These are phyloP conservation scores for Botrytis fragariae DNA, from an alignment of 2,329 filamentous ascomycete species.

Conservation along the genomic window DNA sequence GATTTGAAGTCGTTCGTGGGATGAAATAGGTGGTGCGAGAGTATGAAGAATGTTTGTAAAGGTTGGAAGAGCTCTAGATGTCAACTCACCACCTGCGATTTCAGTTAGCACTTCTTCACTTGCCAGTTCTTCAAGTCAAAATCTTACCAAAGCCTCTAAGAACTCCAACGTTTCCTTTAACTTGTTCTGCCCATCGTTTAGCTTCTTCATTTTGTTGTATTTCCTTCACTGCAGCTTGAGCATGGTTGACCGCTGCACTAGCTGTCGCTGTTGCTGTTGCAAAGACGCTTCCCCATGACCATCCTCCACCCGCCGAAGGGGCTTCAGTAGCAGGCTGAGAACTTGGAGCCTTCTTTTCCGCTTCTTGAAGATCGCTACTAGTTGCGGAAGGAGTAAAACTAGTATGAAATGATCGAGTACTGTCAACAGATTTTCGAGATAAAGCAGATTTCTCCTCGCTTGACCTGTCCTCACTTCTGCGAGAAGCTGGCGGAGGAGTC, in stretches of 20 bases:
- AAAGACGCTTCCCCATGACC: constrained; percentile 79
- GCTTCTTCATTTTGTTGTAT: constrained; percentile 96
- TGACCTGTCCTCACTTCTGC: constrained; percentile 44
- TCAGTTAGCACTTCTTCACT: constrained; percentile 22
- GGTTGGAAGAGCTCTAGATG: constrained; percentile 83
- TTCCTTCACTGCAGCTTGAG: constrained; percentile 89
- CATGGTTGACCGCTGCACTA: constrained; percentile 80
- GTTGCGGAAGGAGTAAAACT: constrained; percentile 69
- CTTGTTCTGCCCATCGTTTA: constrained; percentile 92
- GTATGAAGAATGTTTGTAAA: constrained; percentile 95
- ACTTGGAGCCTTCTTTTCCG: constrained; percentile 50
- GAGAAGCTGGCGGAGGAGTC: constrained; percentile 47
- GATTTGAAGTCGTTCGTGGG: constrained; percentile 93
- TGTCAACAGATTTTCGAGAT: constrained; percentile 74
- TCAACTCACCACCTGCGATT: constrained; percentile 74
- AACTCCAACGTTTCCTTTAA: constrained; percentile 81
- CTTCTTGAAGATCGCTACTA: constrained; percentile 56
- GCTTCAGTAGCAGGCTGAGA: constrained; percentile 43
- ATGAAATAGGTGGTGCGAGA: constrained; percentile 91
- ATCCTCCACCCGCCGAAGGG: constrained; percentile 60
- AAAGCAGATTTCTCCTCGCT: constrained; percentile 59
- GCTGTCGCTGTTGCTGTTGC: constrained; percentile 64
- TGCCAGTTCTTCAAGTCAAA: neutral
- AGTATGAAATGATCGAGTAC: constrained; percentile 66
- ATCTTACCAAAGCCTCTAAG: constrained; percentile 70